Evolutionary conservation across 352 stramenopile species (phyloP), one percentile per base, ranked within the genome.

Genomic region (Globisporangium barbulae): DNA sequence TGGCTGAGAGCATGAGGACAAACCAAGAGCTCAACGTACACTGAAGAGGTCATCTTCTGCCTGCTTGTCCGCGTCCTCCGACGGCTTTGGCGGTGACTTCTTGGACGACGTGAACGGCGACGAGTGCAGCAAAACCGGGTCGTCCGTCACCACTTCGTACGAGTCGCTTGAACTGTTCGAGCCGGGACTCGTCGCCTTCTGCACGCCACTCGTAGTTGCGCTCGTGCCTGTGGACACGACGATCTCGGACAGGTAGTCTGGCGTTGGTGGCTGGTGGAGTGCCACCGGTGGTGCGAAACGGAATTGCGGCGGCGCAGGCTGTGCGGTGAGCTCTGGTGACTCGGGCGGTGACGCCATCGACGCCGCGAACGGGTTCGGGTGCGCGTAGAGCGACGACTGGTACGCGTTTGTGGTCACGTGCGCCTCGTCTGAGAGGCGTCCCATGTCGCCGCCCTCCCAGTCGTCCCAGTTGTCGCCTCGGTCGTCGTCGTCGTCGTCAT

Each of bases 91-190:
- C n/a, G 53, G 41, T 42, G 52, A 37, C 17, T 44, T 25, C 39
- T 58, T 54, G 39, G 66, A 60, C 39, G 64, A 70, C 67, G 37
- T 59, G 13, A 53, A 61, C 41, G 25, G 55, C 33, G 67, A 68
- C 31, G 37, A 63, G 52, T 71, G 67, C 21, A 70, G 44, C 47
- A 75, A 63, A 22, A 77, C 56, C 19, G 60, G 48, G 37, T 81
- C 76, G 48, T 81, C 71, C 52, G 71, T 65, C 48, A 83, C 73
- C 59, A 86, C 77, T 57, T 91, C 80, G 53, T 86, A 90, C 53
- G 78, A 90, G 42, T 91, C 82, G 72, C 70, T 90, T 30, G 80
- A 90, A 64, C 78, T 88, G 62, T 86, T 85, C 41, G 77, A 90
- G 50, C 74, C 72, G 19, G 83, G 72, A 57, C 71, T 83, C 19